Evolutionary conservation across 306 rosid species (phyloP).

Genomic region (cucumber (Cucumis sativus)): DNA sequence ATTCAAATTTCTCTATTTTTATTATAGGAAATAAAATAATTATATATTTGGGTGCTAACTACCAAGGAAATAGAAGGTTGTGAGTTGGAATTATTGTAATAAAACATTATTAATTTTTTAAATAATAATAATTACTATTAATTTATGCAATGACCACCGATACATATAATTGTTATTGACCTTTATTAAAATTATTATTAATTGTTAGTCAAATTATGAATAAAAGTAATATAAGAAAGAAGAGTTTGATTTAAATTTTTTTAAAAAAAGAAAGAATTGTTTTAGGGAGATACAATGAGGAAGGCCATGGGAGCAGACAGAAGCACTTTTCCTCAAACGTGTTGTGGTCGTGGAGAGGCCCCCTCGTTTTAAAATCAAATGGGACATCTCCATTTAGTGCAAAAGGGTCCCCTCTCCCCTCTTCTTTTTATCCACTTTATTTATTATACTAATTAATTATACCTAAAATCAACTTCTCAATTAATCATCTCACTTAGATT

Average conservation of each 20-base stretch:
- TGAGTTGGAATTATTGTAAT: too few species aligned
- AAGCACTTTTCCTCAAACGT: constrained; percentile 1
- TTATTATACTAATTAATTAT: background rate
- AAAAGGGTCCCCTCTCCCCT: background rate
- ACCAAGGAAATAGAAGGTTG: too few species aligned
- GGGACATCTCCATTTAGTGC: background rate
- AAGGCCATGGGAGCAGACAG: background rate
- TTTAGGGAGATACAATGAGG: background rate
- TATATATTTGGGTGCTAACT: too few species aligned
- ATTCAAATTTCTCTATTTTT: too few species aligned
- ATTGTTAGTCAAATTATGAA: background rate
- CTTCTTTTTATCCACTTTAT: background rate
- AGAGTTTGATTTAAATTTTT: too few species aligned
- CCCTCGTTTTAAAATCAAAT: background rate
- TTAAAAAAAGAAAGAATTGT: background rate
- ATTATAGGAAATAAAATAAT: too few species aligned
- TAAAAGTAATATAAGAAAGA: background rate
- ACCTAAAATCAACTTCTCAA: background rate
- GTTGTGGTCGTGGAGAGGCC: background rate
- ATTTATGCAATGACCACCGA: background rate
- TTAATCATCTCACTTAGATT: background rate
- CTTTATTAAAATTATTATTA: background rate
- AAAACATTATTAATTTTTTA: background rate
- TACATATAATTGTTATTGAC: background rate
- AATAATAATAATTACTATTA: background rate